Conservation (phyloP, 768 basidiomycete species). For the Calocybe indica region DNA sequence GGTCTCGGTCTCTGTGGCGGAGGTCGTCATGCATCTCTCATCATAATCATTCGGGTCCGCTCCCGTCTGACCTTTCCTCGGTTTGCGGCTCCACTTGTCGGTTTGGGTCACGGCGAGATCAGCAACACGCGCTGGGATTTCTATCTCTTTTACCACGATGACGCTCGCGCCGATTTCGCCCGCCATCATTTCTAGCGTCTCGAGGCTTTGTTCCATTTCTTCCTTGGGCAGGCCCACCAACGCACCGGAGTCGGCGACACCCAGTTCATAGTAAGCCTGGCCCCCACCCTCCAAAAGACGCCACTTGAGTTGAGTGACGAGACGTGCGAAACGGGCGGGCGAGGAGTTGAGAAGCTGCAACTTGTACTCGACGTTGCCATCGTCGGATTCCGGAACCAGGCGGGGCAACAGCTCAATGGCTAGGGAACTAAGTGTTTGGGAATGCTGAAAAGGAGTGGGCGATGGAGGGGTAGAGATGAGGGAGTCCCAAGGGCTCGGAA, state of each 20-base stretch:
- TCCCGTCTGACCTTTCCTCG: conserved; percentile 20
- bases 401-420: conserved; percentile 43
- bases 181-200: conserved; percentile 92
- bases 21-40: conserved; percentile 8
- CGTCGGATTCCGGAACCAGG: conserved; percentile 72
- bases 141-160: conserved; percentile 84
- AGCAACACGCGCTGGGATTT: conserved; percentile 56
- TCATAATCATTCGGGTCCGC: conserved; percentile 19
- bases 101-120: conserved; percentile 29
- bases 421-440: not conserved
- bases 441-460: conserved; percentile 22
- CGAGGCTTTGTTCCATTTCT: conserved; percentile 77
- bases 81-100: conserved; percentile 26
- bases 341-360: conserved; percentile 80
- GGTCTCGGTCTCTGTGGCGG: conserved; percentile 29
- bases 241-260: conserved; percentile 82
- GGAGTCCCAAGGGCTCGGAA: conserved; percentile 79
- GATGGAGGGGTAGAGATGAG: conserved; percentile 54
- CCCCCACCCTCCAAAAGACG: conserved; percentile 81
- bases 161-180: conserved; percentile 91
- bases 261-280: conserved; percentile 78
- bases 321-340: conserved; percentile 67
- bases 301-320: conserved; percentile 97
- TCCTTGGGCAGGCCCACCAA: conserved; percentile 71
- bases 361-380: conserved; percentile 94